These are phyloP conservation scores for Erythrobasidium hasegawianum DNA, from an alignment of 1,284 basidiomycete genomes.

Conservation along the genomic window DNA sequence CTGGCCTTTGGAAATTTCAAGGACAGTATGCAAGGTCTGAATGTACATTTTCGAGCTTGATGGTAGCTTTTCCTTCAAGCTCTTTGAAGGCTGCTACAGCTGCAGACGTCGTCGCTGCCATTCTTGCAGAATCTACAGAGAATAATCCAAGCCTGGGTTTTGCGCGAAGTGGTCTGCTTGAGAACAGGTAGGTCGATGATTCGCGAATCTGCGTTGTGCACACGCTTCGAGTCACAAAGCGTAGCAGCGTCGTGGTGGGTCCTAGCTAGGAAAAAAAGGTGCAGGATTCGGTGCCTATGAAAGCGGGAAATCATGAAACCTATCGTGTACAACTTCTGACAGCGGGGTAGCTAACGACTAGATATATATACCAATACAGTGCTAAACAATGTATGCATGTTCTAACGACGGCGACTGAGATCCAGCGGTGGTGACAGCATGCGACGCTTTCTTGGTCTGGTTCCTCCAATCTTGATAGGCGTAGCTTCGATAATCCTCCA, in stretches of 20 bases:
- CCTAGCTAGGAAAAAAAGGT: too few relatives aligned
- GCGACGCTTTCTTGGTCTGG: constrained; percentile 50
- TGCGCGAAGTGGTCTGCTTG: too few relatives aligned
- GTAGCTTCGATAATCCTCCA: constrained; percentile 50
- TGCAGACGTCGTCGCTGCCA: constrained; percentile 25
- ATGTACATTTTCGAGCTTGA: constrained; percentile 33
- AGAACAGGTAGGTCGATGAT: too few relatives aligned
- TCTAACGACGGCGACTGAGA: constrained; percentile 18
- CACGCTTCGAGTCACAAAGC: too few relatives aligned
- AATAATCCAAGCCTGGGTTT: too few relatives aligned
- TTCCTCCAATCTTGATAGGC: constrained; percentile 51
- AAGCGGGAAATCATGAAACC: too few relatives aligned
- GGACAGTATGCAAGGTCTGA: too few relatives aligned
- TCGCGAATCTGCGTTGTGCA: too few relatives aligned
- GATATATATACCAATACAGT: background rate
- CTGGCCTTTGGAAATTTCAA: background rate
- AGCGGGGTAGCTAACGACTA: too few relatives aligned
- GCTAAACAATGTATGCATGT: background rate
- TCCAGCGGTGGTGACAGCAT: constrained; percentile 38
- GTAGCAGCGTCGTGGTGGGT: too few relatives aligned
- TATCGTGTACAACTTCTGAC: too few relatives aligned
- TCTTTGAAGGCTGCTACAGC: constrained; percentile 34
- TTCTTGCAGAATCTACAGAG: background rate
- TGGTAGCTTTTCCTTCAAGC: constrained; percentile 31
- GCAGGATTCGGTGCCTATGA: too few relatives aligned